Evolutionary conservation across 495 filamentous ascomycete species (phyloP).

Genomic region (Jackrogersella multiformis): DNA sequence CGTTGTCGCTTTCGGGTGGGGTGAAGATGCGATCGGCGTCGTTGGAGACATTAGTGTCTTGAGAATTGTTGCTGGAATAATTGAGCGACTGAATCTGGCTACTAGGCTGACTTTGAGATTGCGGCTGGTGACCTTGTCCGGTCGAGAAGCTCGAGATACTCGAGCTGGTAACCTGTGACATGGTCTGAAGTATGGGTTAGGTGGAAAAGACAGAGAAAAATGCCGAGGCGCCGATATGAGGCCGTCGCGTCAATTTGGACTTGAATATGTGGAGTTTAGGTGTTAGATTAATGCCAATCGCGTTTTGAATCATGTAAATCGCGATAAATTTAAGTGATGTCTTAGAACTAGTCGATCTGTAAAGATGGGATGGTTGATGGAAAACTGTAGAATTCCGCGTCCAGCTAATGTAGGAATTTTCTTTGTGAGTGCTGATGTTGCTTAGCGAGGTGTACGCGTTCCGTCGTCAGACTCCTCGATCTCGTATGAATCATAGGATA

Average conservation of each 20-base stretch:
- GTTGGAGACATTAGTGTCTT: conserved; percentile 54
- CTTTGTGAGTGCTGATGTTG: conserved; percentile 23
- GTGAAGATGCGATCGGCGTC: conserved; percentile 57
- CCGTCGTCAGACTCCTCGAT: conserved; percentile 23
- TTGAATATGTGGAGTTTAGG: conserved; percentile 3
- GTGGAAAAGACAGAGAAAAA: not conserved
- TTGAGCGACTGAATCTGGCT: conserved; percentile 40
- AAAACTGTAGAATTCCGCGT: conserved; percentile 15
- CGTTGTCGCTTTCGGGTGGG: conserved; percentile 57
- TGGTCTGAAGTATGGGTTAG: conserved; percentile 7
- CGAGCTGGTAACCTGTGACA: conserved; percentile 26
- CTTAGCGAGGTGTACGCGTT: conserved; percentile 41
- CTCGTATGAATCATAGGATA: conserved; percentile 20
- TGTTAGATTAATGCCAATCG: conserved; percentile 10
- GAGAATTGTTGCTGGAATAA: conserved; percentile 54
- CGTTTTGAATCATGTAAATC: conserved; percentile 4
- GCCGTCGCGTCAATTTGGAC: conserved; percentile 34
- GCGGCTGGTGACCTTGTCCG: conserved; percentile 15
- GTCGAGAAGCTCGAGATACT: not conserved
- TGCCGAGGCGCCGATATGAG: conserved; percentile 5
- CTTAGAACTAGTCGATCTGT: conserved; percentile 17
- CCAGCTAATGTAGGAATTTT: conserved; percentile 14
- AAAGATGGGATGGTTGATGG: not conserved
- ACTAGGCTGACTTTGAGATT: conserved; percentile 21
- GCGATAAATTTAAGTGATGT: conserved; percentile 15